Evolutionary conservation across 2,329 filamentous ascomycete species (phyloP).

Genomic region (Phialophora tarda): DNA sequence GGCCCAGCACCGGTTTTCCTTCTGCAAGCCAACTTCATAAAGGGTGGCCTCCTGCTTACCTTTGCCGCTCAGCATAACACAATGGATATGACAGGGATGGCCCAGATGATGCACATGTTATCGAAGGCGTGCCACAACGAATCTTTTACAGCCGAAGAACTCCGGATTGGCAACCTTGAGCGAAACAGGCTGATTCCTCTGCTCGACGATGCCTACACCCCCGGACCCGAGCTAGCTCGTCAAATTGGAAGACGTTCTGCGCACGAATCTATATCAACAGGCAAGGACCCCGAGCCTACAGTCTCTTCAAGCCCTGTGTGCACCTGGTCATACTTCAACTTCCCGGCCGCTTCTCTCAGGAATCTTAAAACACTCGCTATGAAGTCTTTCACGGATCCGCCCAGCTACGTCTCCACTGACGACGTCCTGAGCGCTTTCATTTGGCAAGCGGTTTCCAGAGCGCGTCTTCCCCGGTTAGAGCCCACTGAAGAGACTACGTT

Average conservation of each 20-base stretch:
- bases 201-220: constrained; percentile 47
- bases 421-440: constrained; percentile 60
- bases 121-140: constrained; percentile 57
- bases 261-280: constrained; percentile 15
- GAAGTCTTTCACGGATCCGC: constrained; percentile 31
- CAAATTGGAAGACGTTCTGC: constrained; percentile 42
- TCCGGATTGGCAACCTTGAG: constrained; percentile 50
- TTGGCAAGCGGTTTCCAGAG: constrained; percentile 55
- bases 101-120: constrained; percentile 54
- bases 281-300: not conserved
- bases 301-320: constrained; percentile 39
- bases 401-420: constrained; percentile 58
- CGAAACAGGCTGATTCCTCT: constrained; percentile 49
- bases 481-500: constrained; percentile 44
- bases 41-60: constrained; percentile 58
- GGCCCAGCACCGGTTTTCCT: constrained; percentile 51
- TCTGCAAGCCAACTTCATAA: constrained; percentile 57
- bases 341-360: constrained; percentile 47
- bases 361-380: constrained; percentile 51
- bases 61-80: constrained; percentile 56
- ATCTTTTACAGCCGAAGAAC: constrained; percentile 54
- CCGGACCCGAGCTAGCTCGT: constrained; percentile 46
- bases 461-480: constrained; percentile 48
- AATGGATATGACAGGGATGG: constrained; percentile 60
- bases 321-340: constrained; percentile 55